phyloP scores from a whole-genome alignment of 352 stramenopile species.

The Phytophthora hybrid region DNA sequence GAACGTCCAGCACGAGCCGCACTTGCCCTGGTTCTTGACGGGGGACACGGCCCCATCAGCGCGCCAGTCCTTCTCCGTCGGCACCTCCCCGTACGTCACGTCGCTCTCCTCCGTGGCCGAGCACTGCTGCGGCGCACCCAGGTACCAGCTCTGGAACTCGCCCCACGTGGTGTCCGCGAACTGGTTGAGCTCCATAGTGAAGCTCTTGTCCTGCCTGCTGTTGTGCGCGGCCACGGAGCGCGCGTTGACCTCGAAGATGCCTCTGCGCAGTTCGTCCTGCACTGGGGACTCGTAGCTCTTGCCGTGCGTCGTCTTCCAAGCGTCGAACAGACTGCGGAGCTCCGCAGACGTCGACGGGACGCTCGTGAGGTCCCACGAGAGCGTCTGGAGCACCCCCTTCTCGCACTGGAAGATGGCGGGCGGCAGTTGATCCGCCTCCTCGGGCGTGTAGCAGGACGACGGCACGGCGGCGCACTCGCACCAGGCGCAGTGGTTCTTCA shows the following conservation, averaged over 20 bases:
- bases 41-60: slow-evolving; percentile 93
- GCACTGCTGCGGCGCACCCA: slow-evolving; percentile 75
- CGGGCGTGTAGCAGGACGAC: slow-evolving; percentile 79
- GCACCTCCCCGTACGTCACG: slow-evolving; percentile 58
- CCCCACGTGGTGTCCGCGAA: slow-evolving; percentile 82
- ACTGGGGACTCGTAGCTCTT: slow-evolving; percentile 62
- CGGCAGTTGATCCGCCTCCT: slow-evolving; percentile 71
- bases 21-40: slow-evolving; percentile 99
- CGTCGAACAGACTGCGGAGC: slow-evolving; percentile 52
- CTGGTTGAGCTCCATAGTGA: slow-evolving; percentile 79
- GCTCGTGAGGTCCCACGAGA: slow-evolving; percentile 50
- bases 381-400: slow-evolving; percentile 30
- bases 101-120: slow-evolving; percentile 60
- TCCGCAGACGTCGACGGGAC: slow-evolving; percentile 39
- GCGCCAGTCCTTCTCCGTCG: slow-evolving; percentile 95
- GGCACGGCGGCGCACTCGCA: slow-evolving; percentile 81
- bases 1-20: slow-evolving; percentile 99
- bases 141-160: slow-evolving; percentile 79
- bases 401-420: slow-evolving; percentile 82
- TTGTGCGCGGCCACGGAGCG: slow-evolving; percentile 75
- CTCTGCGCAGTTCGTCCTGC: slow-evolving; percentile 60
- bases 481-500: slow-evolving; percentile 73
- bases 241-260: slow-evolving; percentile 71
- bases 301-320: slow-evolving; percentile 55
- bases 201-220: slow-evolving; percentile 46